These are phyloP conservation scores for Monosporascus sp. DNA, from an alignment of 2,329 filamentous ascomycete species.

Conservation along the genomic window DNA sequence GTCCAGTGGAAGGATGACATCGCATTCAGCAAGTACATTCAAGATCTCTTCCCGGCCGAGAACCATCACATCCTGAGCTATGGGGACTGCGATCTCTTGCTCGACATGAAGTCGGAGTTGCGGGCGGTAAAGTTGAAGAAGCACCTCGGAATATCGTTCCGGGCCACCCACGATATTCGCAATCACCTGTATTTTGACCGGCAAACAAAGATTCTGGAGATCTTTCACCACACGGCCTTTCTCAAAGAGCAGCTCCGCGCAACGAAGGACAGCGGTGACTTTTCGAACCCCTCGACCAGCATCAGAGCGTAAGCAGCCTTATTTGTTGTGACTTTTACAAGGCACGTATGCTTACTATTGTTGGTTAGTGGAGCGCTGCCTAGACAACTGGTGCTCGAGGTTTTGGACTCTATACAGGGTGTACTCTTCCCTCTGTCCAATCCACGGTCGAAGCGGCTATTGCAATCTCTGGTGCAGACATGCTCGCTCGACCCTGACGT, in stretches of 20 bases:
- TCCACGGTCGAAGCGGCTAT: constrained; percentile 6
- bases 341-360: neutral
- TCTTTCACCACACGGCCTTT: constrained; percentile 12
- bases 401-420: constrained; percentile 10
- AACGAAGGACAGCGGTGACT: constrained; percentile 1
- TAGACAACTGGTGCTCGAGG: constrained; percentile 10
- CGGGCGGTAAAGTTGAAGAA: constrained; percentile 7
- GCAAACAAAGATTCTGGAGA: constrained; percentile 5
- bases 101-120: constrained; percentile 5
- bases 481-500: constrained; percentile 8
- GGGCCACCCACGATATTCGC: constrained; percentile 7
- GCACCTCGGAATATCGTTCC: constrained; percentile 5
- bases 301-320: too few relatives aligned
- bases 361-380: constrained; percentile 7
- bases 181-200: constrained; percentile 9
- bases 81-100: constrained; percentile 5
- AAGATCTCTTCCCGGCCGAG: constrained; percentile 7
- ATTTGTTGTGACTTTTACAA: neutral
- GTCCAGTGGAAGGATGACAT: constrained; percentile 5
- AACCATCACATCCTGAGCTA: constrained; percentile 10
- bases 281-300: too few relatives aligned
- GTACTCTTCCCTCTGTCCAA: constrained; percentile 11
- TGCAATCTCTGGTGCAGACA: constrained; percentile 4
- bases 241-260: constrained; percentile 10
- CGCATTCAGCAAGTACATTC: constrained; percentile 10